These are phyloP conservation scores for Hippophae rhamnoides DNA, from an alignment of 306 rosid species.

Conservation along the genomic window DNA sequence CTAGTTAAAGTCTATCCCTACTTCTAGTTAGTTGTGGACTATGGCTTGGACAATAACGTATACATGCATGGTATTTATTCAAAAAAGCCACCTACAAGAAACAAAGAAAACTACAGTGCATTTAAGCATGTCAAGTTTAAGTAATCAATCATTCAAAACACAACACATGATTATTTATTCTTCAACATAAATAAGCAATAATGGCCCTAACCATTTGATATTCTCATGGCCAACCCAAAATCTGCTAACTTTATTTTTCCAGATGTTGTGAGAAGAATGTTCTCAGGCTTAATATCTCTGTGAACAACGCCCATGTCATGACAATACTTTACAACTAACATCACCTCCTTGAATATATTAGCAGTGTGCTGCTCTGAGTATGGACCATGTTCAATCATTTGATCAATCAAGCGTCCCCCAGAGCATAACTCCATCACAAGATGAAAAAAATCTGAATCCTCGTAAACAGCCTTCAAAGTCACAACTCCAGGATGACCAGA, in stretches of 20 bases:
- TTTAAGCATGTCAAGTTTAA: too few species aligned
- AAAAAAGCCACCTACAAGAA: too few species aligned
- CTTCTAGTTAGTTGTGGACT: too few species aligned
- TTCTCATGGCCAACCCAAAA: constrained; percentile 94
- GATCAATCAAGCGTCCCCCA: constrained; percentile 83
- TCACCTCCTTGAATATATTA: constrained; percentile 74
- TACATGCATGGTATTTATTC: too few species aligned
- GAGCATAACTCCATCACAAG: constrained; percentile 95
- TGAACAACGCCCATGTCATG: constrained; percentile 99
- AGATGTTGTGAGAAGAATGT: constrained; percentile 67
- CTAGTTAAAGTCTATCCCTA: too few species aligned
- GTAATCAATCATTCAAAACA: too few species aligned
- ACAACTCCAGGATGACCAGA: constrained; percentile 96
- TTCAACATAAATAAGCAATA: too few species aligned
- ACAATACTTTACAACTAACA: constrained; percentile 90
- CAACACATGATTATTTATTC: too few species aligned
- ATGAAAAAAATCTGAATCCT: constrained; percentile 76
- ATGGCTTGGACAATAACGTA: too few species aligned
- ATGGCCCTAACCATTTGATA: constrained; percentile 55
- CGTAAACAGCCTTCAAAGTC: constrained; percentile 87
- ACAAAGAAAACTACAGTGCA: too few species aligned
- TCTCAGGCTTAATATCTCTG: constrained; percentile 94
- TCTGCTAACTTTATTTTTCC: constrained; percentile 97
- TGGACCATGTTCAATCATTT: constrained; percentile 57
- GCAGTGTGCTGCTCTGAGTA: constrained; percentile 85